Evolutionary conservation across 2,329 filamentous ascomycete genomes (phyloP), one percentile per base, ranked within the genome.

Genomic region (Thielaviopsis populi): DNA sequence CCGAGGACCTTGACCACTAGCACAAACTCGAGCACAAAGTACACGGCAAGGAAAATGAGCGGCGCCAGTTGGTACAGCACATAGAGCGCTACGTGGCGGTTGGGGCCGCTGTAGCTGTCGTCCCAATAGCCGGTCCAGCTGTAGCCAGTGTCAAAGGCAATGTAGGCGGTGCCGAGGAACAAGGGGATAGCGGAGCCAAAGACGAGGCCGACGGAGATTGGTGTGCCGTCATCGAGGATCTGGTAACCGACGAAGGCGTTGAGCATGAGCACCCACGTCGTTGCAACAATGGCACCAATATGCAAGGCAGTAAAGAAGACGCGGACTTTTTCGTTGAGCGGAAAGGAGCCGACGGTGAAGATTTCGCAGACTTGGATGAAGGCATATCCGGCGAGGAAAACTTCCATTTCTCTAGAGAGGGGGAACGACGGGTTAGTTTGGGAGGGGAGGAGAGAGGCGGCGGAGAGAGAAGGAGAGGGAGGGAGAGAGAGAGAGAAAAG

Each of bases 241-340:
- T 99, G 94, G 73, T 89, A 99, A 56, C 94, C 94, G 56, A 99
- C 90, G 3, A 95, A 77, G 3, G 89, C 91, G 71, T 97, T 97
- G 69, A 97, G 80, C 76, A 97, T 83, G 3, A 99, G 80, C 41
- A 96, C 84, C 92, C 92, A 99, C 59, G 85, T 82, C 0, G 91
- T 91, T 17, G 92, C 89, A 64, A 88, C 83, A 65, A 99, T 95
- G 68, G 91, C 83, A 66, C 89, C 94, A 65, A 99, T 83, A 73
- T 99, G 94, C 46, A 94, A 86, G 41, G 88, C 91, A 15, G 88
- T 89, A 72, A 99, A 99, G 8, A 83, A 89, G 70, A 88, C 80
- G 72, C 91, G 84, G 65, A 89, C 87, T 60, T 76, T 83, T 62
- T 79, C 76, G 68, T 82, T 77, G 22, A 96, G 76, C 2, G 92